Evolutionary conservation across 768 basidiomycete genomes (phyloP).

Genomic region (Scleroderma citrinum): DNA sequence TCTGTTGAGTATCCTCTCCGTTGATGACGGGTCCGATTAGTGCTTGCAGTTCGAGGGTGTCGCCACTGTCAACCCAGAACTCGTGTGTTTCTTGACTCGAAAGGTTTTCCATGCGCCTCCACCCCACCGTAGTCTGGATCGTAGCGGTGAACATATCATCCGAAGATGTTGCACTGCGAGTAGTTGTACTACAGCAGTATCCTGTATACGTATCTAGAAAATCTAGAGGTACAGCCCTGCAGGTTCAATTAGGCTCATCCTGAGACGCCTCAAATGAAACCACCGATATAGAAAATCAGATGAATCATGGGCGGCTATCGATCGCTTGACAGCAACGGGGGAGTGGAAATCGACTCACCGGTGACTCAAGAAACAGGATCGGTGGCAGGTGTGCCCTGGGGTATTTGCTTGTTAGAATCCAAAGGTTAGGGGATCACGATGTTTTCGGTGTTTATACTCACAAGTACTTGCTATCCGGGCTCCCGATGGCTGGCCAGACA

Average conservation of each 20-base stretch:
- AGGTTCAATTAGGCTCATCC: no score
- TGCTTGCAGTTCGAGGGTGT: background rate
- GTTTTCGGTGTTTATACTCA: background rate
- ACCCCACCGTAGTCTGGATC: no score
- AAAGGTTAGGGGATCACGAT: background rate
- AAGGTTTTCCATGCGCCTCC: no score
- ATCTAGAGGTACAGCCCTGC: no score
- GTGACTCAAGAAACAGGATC: background rate
- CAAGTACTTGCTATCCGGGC: no score
- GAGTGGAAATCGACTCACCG: background rate
- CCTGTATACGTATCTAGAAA: no score
- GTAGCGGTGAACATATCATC: no score
- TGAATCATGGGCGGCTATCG: background rate
- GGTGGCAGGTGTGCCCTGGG: background rate
- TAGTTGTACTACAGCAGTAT: no score
- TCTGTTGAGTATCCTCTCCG: constrained; percentile 5
- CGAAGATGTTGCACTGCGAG: no score
- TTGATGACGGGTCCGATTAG: constrained; percentile 10
- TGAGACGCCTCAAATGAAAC: no score
- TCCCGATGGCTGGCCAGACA: no score
- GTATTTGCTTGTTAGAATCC: background rate
- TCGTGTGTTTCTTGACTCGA: background rate
- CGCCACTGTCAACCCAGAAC: background rate
- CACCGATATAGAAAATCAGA: background rate
- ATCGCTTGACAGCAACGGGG: background rate